phyloP scores from a whole-genome alignment of 768 basidiomycete species.

The Tulasnella sp. region DNA sequence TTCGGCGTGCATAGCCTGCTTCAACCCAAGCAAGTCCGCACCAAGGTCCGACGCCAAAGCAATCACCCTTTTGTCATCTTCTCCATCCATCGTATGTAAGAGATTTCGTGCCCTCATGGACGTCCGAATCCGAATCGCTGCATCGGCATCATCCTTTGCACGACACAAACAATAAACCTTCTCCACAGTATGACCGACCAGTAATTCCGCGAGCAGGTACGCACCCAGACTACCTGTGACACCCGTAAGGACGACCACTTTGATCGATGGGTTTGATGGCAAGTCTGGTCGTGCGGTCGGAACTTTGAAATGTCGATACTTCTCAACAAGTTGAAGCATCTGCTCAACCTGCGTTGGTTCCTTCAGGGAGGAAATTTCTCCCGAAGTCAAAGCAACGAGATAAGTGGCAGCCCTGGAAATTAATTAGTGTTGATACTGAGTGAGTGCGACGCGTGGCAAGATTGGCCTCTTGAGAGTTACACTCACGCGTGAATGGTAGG shows the following conservation, averaged over 20 bases:
- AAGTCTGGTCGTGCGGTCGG: neutral
- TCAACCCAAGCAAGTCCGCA: conserved; percentile 28
- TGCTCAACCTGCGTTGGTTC: conserved; percentile 27
- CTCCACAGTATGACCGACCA: conserved; percentile 28
- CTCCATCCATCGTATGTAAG: neutral
- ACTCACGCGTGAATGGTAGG: conserved; percentile 34
- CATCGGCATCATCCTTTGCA: conserved; percentile 36
- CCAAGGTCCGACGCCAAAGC: conserved; percentile 19
- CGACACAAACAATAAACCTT: conserved; percentile 42
- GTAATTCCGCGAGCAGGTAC: conserved; percentile 38
- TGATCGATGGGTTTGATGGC: neutral
- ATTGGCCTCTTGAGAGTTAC: too few species aligned
- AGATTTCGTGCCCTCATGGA: conserved; percentile 34
- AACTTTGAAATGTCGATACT: conserved; percentile 25
- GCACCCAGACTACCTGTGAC: conserved; percentile 46
- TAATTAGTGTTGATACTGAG: neutral
- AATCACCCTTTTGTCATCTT: neutral
- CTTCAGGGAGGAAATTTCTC: conserved; percentile 21
- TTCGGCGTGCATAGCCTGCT: conserved; percentile 21
- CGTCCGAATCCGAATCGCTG: conserved; percentile 31
- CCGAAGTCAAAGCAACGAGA: conserved; percentile 29
- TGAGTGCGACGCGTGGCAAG: too few species aligned
- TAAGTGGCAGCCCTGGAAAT: conserved; percentile 31
- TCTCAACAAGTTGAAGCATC: conserved; percentile 39
- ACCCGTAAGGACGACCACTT: conserved; percentile 37